Evolutionary conservation across 192 early-diverging fungal genomes (phyloP).

Genomic region (Coemansia sp.): DNA sequence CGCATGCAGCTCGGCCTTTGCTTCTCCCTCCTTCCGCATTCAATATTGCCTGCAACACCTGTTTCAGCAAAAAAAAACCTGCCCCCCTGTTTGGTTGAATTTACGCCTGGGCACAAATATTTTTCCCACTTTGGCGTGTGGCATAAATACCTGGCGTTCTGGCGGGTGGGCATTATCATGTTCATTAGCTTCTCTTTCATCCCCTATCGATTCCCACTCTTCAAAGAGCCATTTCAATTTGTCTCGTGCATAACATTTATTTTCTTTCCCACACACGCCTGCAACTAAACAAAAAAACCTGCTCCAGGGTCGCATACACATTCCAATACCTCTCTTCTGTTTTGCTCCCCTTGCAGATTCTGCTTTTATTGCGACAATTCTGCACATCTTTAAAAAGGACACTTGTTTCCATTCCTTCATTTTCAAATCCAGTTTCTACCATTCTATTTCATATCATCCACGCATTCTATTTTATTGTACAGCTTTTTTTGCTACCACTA

Average conservation of each 20-base stretch:
- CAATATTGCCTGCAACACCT: not conserved
- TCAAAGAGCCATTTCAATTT: not conserved
- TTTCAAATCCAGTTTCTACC: not conserved
- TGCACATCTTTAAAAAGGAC: not conserved
- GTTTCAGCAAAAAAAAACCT: not conserved
- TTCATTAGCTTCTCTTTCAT: not conserved
- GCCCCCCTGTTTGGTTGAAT: not conserved
- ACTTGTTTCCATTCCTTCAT: not conserved
- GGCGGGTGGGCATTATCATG: not conserved
- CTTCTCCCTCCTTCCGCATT: not conserved
- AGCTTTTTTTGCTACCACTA: too few relatives aligned
- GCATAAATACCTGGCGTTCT: not conserved
- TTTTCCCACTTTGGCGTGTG: not conserved
- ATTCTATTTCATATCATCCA: too few relatives aligned
- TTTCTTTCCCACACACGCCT: not conserved
- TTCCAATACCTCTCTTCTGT: not conserved
- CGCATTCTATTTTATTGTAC: too few relatives aligned
- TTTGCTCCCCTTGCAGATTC: not conserved
- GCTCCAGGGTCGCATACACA: too few relatives aligned
- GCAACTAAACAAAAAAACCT: slow-evolving; percentile 1
- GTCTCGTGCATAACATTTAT: not conserved
- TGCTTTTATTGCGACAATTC: not conserved
- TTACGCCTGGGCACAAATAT: not conserved
- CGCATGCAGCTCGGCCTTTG: slow-evolving; percentile 5
- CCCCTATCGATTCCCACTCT: not conserved